Evolutionary conservation across 257 asterid species (phyloP), one percentile per base, ranked within the genome.

Genomic region (Nicotiana sylvestris): DNA sequence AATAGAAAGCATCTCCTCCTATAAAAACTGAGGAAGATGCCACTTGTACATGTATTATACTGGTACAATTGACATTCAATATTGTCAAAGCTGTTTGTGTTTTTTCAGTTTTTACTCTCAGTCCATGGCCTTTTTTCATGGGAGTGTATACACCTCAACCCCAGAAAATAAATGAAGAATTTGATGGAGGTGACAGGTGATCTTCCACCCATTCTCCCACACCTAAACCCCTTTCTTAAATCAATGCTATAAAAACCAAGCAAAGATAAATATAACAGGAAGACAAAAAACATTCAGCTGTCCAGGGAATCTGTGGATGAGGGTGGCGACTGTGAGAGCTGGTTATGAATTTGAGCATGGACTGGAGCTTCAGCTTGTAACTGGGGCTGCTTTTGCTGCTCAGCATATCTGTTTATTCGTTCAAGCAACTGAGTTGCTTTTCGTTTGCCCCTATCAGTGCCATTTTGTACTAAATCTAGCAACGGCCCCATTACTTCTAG

Each of bases 391-490:
- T 93, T 96, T 77, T 91, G 97, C 67, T 90, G 92, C 82, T 94
- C 98, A 1, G 81, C 89, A 15, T 88, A 91, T 82, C 99, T 90
- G 85, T 90, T 91, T 86, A 96, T 88, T 80, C 94, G 89, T 87
- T 96, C 98, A 0, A 94, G 99, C 86, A 96, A 80, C 77, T 92
- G 97, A 4, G 89, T 83, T 4, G 99, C 99, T 81, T 95, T 96
- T 18, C 98, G 87, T 81, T 81, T 91, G 5, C 98, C 98, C 88
- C 99, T 91, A 18, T 94, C 98, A 0, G 97, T 96, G 11, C 99
- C 99, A 56, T 90, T 85, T 83, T 91, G 97, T 2, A 90, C 90
- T 86, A 96, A 84, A 66, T 96, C 97, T 12, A 87, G 87, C 81
- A 93, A 60, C 2, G 90, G 92, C 18, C 88, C 93, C 96, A 93